Conservation (phyloP, 371 early-diverging fungal genomes). For the Mortierella sp. region DNA sequence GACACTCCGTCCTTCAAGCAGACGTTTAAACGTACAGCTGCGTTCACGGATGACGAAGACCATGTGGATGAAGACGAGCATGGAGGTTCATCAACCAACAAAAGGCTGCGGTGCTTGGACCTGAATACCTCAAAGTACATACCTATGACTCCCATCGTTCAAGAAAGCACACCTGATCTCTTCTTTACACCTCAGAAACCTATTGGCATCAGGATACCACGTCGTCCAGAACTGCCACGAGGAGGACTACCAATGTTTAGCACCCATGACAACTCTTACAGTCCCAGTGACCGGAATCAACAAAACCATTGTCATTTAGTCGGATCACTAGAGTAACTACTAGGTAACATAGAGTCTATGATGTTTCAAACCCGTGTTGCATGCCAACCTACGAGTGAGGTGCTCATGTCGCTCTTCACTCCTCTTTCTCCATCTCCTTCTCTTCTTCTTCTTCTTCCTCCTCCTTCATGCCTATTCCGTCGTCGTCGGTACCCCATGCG, state of each 20-base stretch:
- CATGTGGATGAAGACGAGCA: neutral
- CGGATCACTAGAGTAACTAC: neutral
- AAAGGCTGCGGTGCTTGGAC: slow-evolving; percentile 3
- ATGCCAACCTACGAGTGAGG: too few species aligned
- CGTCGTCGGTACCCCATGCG: slow-evolving; percentile 3
- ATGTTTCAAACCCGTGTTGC: too few species aligned
- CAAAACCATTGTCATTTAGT: neutral
- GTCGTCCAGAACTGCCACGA: slow-evolving; percentile 1
- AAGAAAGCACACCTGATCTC: neutral
- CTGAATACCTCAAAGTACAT: neutral
- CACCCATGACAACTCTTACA: neutral
- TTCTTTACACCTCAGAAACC: slow-evolving; percentile 10
- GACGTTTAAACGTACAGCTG: too few species aligned
- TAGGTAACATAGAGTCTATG: neutral
- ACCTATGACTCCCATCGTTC: neutral
- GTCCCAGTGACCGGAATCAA: slow-evolving; percentile 8
- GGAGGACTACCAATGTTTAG: slow-evolving; percentile 10
- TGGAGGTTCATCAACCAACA: slow-evolving; percentile 2
- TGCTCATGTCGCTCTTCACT: too few species aligned
- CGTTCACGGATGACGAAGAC: too few species aligned
- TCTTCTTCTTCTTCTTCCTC: neutral
- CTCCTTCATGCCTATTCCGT: neutral
- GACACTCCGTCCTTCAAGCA: too few species aligned
- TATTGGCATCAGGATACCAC: slow-evolving; percentile 4
- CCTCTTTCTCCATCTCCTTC: neutral